A percentile compares a stretch with the other conserved stretches of the same genome.
Evolutionary conservation across 2,329 filamentous ascomycete species (phyloP).

Genomic region (Gaeumannomyces tritici): DNA sequence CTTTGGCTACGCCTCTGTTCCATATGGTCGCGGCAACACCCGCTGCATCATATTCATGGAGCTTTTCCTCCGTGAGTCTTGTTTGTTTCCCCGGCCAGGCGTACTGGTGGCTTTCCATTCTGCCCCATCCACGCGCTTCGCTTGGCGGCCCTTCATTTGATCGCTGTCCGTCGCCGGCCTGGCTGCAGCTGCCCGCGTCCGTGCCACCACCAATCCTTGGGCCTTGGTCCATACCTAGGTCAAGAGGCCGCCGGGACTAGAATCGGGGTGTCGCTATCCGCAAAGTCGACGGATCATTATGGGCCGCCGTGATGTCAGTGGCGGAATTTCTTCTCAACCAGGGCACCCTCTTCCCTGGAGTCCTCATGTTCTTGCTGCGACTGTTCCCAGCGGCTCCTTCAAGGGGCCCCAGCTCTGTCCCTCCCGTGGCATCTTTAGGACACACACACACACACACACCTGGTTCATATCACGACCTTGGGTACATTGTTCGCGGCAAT

Average conservation of each 20-base stretch:
- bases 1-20: background rate
- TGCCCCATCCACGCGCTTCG: background rate
- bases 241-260: background rate
- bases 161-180: background rate
- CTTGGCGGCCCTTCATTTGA: background rate
- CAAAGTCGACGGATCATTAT: background rate
- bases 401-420: too few relatives aligned
- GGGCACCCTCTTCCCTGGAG: background rate
- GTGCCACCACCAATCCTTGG: background rate
- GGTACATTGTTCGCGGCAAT: too few relatives aligned
- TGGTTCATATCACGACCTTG: too few relatives aligned
- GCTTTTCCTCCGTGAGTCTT: background rate
- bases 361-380: background rate
- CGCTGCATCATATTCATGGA: background rate
- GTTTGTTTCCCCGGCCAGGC: background rate
- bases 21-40: background rate
- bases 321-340: background rate
- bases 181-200: background rate
- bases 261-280: background rate
- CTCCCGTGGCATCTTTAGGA: too few relatives aligned
- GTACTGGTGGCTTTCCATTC: background rate
- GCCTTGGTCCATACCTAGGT: background rate
- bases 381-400: too few relatives aligned
- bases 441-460: too few relatives aligned
- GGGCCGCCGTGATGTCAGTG: background rate